Base-by-base conservation (phyloP, 2,329 filamentous ascomycete genomes). In the Phialophora macrospora region DNA sequence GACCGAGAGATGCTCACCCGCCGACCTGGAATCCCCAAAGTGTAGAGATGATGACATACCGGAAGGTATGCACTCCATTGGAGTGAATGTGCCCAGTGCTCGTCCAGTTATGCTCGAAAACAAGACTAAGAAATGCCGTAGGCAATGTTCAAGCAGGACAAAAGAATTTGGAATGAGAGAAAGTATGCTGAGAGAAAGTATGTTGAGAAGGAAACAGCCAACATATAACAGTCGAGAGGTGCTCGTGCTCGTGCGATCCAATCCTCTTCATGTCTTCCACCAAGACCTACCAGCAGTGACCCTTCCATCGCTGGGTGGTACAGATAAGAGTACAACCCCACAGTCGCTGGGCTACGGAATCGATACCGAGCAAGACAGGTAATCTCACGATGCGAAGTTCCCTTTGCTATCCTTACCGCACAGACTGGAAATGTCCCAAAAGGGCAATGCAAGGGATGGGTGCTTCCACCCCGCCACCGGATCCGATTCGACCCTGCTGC, bases 1-100 rank as follows among this genome's bases (percentile, higher is more conserved):
- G 70, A 77, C 77, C 67, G 79, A 78, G 74, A 75, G 65, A 44
- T 60, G 65, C 34, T 63, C 59, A 32, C 49, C 34, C 5, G 22
- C 32, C 30, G 20, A 14, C 20, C 52, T 55, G 46, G 55, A 55
- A 2, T 63, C 63, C 26, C 59, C 62, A 28, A 55, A 38, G 28
- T 63, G 44, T 32, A 60, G 55, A 34, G 55, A 51, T 28, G 62
- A 20, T 22, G 56, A 52, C 34, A 46, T 24, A 26, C 26, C 62
- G 62, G 67, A 65, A 69, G 67, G 60, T 52, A 59, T 54, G 51
- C 54, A 38, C 28, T 69, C 62, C 64, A 69, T 69, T n/a, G 38
- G 17, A 55, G 38, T 28, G 56, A 34, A 59, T 41, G 66, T 63
- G 66, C 57, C 58, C 65, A 68, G 49, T 68, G 65, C 65, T 60